Conservation (phyloP, 2,329 filamentous ascomycete species). For the Stachybotrys chartarum region DNA sequence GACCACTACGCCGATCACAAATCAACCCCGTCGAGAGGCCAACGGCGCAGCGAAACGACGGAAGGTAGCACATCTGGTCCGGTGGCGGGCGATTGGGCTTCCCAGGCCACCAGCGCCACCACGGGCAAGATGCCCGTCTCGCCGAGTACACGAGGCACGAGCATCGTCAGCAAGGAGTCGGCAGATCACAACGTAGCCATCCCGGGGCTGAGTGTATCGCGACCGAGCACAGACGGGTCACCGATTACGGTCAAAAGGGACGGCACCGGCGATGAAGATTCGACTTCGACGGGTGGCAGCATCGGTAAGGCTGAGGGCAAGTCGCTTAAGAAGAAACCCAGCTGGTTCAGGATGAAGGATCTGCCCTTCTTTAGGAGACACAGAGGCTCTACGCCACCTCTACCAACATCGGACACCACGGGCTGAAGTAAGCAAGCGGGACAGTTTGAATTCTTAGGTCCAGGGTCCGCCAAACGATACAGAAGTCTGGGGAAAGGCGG, state of each 20-base stretch:
- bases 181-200: conserved; percentile 41
- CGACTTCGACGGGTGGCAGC: conserved; percentile 30
- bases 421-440: conserved; percentile 14
- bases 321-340: conserved; percentile 53
- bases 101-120: conserved; percentile 55
- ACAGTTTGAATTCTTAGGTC: neutral
- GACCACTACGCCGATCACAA: conserved; percentile 27
- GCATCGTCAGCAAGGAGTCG: conserved; percentile 55
- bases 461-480: no score
- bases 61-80: conserved; percentile 50
- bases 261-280: conserved; percentile 18
- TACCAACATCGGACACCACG: conserved; percentile 23
- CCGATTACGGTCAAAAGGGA: conserved; percentile 17
- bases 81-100: conserved; percentile 52
- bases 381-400: conserved; percentile 30
- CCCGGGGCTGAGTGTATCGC: conserved; percentile 30
- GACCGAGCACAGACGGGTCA: conserved; percentile 24
- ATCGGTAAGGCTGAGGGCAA: conserved; percentile 41
- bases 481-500: no score
- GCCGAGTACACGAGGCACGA: conserved; percentile 59
- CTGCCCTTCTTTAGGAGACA: conserved; percentile 49
- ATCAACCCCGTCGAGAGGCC: conserved; percentile 36
- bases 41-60: conserved; percentile 55
- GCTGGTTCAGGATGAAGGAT: conserved; percentile 56
- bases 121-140: conserved; percentile 58